Conservation (phyloP, 208 protist genomes). For the Trypanosoma boissoni region DNA sequence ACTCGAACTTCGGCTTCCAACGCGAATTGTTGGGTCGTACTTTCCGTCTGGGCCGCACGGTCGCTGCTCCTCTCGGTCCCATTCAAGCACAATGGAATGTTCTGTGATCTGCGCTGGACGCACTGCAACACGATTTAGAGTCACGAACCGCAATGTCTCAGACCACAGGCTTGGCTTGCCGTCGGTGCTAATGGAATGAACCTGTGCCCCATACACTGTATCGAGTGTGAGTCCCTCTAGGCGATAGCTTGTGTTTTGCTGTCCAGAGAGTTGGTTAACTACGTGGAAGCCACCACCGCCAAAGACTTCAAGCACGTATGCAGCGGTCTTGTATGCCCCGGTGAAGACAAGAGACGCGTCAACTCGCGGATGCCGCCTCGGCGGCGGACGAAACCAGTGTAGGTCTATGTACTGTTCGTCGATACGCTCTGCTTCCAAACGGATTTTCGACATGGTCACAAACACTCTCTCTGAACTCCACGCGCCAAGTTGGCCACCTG, state of each 20-base stretch:
- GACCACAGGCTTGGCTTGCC: constrained; percentile 66
- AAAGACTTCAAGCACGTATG: constrained; percentile 63
- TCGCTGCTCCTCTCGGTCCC: constrained; percentile 64
- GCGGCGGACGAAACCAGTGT: constrained; percentile 49
- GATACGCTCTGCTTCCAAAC: constrained; percentile 36
- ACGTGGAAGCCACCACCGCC: constrained; percentile 33
- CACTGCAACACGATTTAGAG: constrained; percentile 58
- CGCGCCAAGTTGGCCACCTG: constrained; percentile 67
- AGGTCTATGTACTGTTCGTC: constrained; percentile 75
- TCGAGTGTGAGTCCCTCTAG: constrained; percentile 55
- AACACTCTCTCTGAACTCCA: constrained; percentile 74
- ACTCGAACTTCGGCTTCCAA: constrained; percentile 24
- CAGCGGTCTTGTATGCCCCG: constrained; percentile 33
- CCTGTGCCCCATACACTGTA: constrained; percentile 51
- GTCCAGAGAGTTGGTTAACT: constrained; percentile 20
- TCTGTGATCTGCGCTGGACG: constrained; percentile 68
- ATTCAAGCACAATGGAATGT: constrained; percentile 58
- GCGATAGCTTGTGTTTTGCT: constrained; percentile 27
- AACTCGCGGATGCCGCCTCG: constrained; percentile 12
- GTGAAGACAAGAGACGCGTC: constrained; percentile 31
- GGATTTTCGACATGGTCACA: constrained; percentile 68
- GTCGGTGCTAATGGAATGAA: constrained; percentile 61
- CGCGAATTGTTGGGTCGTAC: constrained; percentile 22
- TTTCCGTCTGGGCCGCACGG: constrained; percentile 11
- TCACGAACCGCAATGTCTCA: constrained; percentile 50